phyloP scores from a whole-genome alignment of 495 filamentous ascomycete genomes.

The Aspergillus heteromorphus region DNA sequence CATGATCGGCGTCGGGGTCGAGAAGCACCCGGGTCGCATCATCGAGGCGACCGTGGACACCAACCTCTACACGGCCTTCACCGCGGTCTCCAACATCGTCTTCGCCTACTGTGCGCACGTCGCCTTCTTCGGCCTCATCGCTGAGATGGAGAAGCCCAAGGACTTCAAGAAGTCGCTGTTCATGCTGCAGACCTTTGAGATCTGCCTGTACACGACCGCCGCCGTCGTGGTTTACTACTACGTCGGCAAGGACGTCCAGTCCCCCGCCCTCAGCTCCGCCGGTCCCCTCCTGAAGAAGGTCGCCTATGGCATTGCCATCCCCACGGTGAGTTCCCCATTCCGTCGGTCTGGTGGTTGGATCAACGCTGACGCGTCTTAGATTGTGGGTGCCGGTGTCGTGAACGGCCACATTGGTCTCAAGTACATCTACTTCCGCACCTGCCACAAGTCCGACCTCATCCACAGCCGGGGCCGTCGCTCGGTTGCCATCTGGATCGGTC shows the following conservation, averaged over 20 bases:
- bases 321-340: slow-evolving; percentile 43
- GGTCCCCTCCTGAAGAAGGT: slow-evolving; percentile 56
- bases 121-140: slow-evolving; percentile 71
- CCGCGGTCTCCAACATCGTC: slow-evolving; percentile 33
- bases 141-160: slow-evolving; percentile 63
- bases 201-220: slow-evolving; percentile 52
- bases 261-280: slow-evolving; percentile 66
- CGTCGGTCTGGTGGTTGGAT: background rate
- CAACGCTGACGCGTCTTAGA: slow-evolving; percentile 13
- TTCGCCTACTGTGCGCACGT: slow-evolving; percentile 53
- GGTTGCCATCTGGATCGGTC: slow-evolving; percentile 50
- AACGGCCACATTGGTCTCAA: slow-evolving; percentile 57
- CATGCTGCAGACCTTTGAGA: slow-evolving; percentile 58
- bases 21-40: slow-evolving; percentile 19
- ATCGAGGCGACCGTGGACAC: slow-evolving; percentile 16
- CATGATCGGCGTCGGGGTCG: slow-evolving; percentile 58
- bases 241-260: slow-evolving; percentile 61
- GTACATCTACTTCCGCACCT: slow-evolving; percentile 62
- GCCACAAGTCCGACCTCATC: slow-evolving; percentile 51
- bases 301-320: slow-evolving; percentile 71
- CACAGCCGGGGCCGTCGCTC: slow-evolving; percentile 47
- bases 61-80: slow-evolving; percentile 25
- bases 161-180: slow-evolving; percentile 63
- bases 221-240: slow-evolving; percentile 59
- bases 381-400: slow-evolving; percentile 44